These are phyloP conservation scores for Xylariaceae sp. DNA, from an alignment of 2,329 filamentous ascomycete species.

Conservation along the genomic window DNA sequence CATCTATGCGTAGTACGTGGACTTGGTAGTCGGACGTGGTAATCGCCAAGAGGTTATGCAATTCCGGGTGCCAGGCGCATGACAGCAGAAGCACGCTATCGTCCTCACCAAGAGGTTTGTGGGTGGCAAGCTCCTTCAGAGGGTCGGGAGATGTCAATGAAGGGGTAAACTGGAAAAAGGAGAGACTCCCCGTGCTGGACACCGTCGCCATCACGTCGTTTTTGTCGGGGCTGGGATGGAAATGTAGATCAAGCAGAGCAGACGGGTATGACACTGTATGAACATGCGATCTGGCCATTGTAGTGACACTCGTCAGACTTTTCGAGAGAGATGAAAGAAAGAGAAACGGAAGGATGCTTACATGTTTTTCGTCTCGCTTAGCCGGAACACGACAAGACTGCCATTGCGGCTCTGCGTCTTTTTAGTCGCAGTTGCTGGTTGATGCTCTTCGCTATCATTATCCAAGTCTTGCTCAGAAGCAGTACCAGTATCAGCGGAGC, in stretches of 20 bases:
- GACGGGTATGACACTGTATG: constrained; percentile 58
- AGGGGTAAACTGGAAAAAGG: constrained; percentile 48
- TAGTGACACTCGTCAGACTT: constrained; percentile 12
- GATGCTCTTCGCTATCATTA: constrained; percentile 15
- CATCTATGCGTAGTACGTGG: constrained; percentile 42
- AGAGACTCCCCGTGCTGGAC: constrained; percentile 66
- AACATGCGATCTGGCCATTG: constrained; percentile 38
- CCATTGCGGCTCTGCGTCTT: constrained; percentile 60
- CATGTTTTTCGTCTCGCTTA: constrained; percentile 43
- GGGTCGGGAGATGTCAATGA: constrained; percentile 5
- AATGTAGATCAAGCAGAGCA: constrained; percentile 80
- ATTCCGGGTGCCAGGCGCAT: constrained; percentile 62
- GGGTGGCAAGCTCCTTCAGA: constrained; percentile 32
- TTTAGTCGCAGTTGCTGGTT: constrained; percentile 10
- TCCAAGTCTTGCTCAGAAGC: too few relatives aligned
- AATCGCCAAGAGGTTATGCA: constrained; percentile 51
- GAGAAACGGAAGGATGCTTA: constrained; percentile 40
- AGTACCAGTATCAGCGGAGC: constrained; percentile 8
- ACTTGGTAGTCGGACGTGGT: constrained; percentile 65
- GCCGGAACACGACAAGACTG: constrained; percentile 59
- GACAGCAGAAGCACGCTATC: constrained; percentile 61
- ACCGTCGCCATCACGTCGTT: constrained; percentile 61
- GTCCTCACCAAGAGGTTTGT: constrained; percentile 41
- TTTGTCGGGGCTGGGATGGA: constrained; percentile 46
- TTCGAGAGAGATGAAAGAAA: constrained; percentile 3